phyloP scores from a whole-genome alignment of 257 asterid genomes.

The Henckelia pumila region DNA sequence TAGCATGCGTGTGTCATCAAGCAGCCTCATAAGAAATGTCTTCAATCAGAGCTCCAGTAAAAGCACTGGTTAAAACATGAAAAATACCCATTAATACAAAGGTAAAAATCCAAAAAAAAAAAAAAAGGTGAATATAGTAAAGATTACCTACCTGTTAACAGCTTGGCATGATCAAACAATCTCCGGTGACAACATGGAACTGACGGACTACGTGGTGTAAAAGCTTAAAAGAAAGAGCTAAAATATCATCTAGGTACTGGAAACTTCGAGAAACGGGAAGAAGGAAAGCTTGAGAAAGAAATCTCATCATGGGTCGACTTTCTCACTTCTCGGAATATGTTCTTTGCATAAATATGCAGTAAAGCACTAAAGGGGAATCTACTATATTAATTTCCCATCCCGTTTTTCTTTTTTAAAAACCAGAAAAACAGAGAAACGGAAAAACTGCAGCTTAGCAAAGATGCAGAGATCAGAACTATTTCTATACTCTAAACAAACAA shows the following conservation, averaged over 20 bases:
- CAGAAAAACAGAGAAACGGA: conserved; percentile 55
- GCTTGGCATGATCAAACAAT: conserved; percentile 49
- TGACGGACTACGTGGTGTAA: conserved; percentile 2
- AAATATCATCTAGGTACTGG: conserved; percentile 7
- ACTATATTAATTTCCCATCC: conserved; percentile 46
- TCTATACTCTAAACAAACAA: neutral
- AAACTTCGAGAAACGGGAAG: conserved; percentile 21
- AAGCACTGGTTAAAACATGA: conserved; percentile 30
- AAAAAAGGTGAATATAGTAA: neutral
- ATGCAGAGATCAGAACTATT: conserved; percentile 35
- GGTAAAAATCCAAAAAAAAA: neutral
- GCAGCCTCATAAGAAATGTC: conserved; percentile 33
- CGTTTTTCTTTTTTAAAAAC: conserved; percentile 59
- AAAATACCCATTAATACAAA: conserved; percentile 13
- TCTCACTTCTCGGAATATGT: conserved; percentile 7
- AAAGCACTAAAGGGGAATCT: conserved; percentile 29
- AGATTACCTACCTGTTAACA: conserved; percentile 40
- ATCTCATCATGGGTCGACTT: conserved; percentile 25
- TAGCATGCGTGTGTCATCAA: conserved; percentile 9
- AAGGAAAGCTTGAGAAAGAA: conserved; percentile 19
- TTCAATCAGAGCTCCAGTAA: conserved; percentile 24
- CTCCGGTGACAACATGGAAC: conserved; percentile 38
- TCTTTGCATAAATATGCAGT: neutral
- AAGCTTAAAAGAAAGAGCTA: no score
- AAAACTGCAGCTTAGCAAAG: conserved; percentile 26